Evolutionary conservation across 768 basidiomycete genomes (phyloP).

Genomic region (Serendipita indica): DNA sequence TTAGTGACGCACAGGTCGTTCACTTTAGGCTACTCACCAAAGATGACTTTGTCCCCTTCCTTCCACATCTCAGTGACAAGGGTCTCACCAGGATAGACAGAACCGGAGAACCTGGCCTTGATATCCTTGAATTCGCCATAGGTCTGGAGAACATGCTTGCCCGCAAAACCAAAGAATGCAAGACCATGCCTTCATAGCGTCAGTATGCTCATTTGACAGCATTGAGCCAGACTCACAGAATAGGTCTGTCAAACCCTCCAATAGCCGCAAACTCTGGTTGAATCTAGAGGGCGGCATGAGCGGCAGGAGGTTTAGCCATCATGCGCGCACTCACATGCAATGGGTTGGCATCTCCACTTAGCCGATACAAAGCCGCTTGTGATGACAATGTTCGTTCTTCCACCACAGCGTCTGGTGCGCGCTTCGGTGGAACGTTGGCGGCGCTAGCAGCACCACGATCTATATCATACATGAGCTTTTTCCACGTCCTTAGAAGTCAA

Average conservation of each 20-base stretch:
- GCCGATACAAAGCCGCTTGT: constrained; percentile 84
- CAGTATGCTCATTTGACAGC: neutral
- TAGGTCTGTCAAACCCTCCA: constrained; percentile 88
- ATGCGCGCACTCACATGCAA: constrained; percentile 48
- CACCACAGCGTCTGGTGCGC: constrained; percentile 67
- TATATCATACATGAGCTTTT: constrained; percentile 22
- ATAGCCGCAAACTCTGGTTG: constrained; percentile 86
- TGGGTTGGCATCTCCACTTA: constrained; percentile 88
- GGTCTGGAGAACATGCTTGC: constrained; percentile 78
- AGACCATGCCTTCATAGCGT: constrained; percentile 34
- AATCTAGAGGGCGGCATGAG: constrained; percentile 36
- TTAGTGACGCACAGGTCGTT: neutral
- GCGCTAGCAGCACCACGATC: constrained; percentile 87
- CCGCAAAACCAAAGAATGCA: constrained; percentile 84
- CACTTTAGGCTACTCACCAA: constrained; percentile 42
- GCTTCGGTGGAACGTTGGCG: constrained; percentile 61
- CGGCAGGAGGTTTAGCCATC: neutral
- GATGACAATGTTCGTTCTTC: constrained; percentile 74
- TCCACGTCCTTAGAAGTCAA: constrained; percentile 5
- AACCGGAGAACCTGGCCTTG: constrained; percentile 90
- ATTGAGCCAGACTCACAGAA: constrained; percentile 38
- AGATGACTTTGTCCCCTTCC: constrained; percentile 78
- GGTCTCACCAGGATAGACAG: constrained; percentile 92
- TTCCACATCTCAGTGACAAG: constrained; percentile 98
- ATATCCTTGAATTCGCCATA: constrained; percentile 83